These are phyloP conservation scores for Microsporum canis DNA, from an alignment of 2,329 filamentous ascomycete species.

Conservation along the genomic window DNA sequence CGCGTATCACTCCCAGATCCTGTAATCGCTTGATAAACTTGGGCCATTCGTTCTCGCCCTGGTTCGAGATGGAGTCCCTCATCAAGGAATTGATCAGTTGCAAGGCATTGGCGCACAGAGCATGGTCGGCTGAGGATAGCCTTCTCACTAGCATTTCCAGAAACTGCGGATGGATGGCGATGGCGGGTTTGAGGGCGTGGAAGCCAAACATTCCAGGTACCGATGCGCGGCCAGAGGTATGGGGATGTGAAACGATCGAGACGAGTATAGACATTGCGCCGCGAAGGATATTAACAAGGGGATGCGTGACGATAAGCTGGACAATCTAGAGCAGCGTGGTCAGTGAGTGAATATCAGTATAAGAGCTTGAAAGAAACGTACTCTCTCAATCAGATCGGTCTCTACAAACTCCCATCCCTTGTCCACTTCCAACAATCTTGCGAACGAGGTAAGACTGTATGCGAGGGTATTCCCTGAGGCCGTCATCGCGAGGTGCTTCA, in stretches of 20 bases:
- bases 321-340: slow-evolving; percentile 48
- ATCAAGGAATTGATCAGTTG: slow-evolving; percentile 94
- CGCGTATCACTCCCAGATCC: slow-evolving; percentile 83
- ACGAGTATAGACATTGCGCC: slow-evolving; percentile 96
- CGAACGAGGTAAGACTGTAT: slow-evolving; percentile 84
- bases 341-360: background rate
- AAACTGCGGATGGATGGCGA: slow-evolving; percentile 85
- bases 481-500: slow-evolving; percentile 72
- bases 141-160: slow-evolving; percentile 87
- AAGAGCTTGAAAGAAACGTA: slow-evolving; percentile 28
- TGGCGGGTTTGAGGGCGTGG: slow-evolving; percentile 78
- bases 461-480: slow-evolving; percentile 88
- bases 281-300: slow-evolving; percentile 90
- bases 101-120: slow-evolving; percentile 85
- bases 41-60: slow-evolving; percentile 75
- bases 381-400: slow-evolving; percentile 46
- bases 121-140: slow-evolving; percentile 86
- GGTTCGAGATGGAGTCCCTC: slow-evolving; percentile 73
- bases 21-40: slow-evolving; percentile 90
- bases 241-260: slow-evolving; percentile 78
- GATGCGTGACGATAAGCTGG: slow-evolving; percentile 86
- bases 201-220: slow-evolving; percentile 67
- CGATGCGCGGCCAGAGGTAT: slow-evolving; percentile 40
- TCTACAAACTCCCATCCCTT: slow-evolving; percentile 79
- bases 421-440: slow-evolving; percentile 80